Conservation (phyloP, 179 eudicot species). For the Silene noctiflora region DNA sequence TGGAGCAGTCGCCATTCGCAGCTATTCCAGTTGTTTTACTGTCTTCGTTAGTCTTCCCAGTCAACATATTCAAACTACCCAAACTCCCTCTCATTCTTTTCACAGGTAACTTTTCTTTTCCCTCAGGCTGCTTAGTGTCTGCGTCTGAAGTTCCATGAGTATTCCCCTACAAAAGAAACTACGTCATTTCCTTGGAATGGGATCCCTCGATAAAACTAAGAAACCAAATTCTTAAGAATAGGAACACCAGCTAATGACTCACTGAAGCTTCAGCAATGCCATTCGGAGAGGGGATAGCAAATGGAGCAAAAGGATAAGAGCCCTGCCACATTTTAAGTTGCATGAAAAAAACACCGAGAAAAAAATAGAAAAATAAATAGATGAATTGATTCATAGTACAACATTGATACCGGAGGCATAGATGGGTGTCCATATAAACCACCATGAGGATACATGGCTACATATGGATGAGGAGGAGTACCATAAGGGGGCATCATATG, state of each 20-base stretch:
- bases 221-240: not conserved
- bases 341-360: not conserved
- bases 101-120: constrained; percentile 87
- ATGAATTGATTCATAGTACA: not conserved
- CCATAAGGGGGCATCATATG: constrained; percentile 97
- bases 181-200: constrained; percentile 10
- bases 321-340: constrained; percentile 48
- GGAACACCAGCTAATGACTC: constrained; percentile 34
- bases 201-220: not conserved
- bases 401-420: constrained; percentile 71
- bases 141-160: constrained; percentile 56
- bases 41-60: constrained; percentile 69
- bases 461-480: constrained; percentile 91
- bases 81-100: constrained; percentile 94
- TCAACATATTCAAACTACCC: constrained; percentile 93
- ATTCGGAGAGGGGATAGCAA: constrained; percentile 78
- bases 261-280: constrained; percentile 85
- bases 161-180: constrained; percentile 47
- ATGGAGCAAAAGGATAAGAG: constrained; percentile 90
- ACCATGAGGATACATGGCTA: constrained; percentile 99
- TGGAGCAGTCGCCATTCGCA: constrained; percentile 71
- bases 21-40: constrained; percentile 66
- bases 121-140: constrained; percentile 77
- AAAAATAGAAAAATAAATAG: not conserved
- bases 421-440: constrained; percentile 94